Evolutionary conservation across 345 rosid genomes (phyloP), one percentile per base, ranked within the genome.

Genomic region (Garcia nutans): DNA sequence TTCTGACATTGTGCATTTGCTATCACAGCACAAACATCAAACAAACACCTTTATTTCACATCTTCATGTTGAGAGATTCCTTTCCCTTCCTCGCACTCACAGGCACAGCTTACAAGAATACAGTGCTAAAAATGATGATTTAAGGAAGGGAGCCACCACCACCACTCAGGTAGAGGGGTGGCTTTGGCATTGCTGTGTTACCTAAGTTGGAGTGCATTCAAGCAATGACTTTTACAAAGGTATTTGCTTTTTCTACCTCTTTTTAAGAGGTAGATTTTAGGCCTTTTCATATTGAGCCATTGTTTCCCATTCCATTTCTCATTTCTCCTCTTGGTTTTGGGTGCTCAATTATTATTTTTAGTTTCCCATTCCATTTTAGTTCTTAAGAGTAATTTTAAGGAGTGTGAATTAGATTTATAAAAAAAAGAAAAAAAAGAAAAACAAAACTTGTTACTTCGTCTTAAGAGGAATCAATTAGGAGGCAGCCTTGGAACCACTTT

Each of bases 211-310:
- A 76, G 78, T 83, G 86, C 80, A 82, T 82, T 87, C 88, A 84
- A 76, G 80, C 81, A 49, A 74, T 79, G 78, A 79, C 91, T 86
- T 85, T 88, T 83, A 71, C 87, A 81, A 84, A 86, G 86, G 75
- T 65, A 70, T 5, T 24, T 41, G 17, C 85, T 85, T 85, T 86
- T 74, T n/a, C 81, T 74, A 19, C 81, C 64, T 67, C 64, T 74
- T 76, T 9, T 47, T 47, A 9, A 37, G 6, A 37, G 41, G 41
- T 78, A 74, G 73, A 76, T 45, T 78, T 55, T 66, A 26, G 64
- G 66, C 56, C 79, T 75, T 82, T 76, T 77, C 67, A 75, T 26
- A 37, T 47, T 71, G 65, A 2, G 5, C 73, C 31, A 20, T 54
- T 15, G 1, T 17, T 24, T 4, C 49, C 13, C 17, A 17, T 2